Evolutionary conservation across 306 rosid species (phyloP).

Genomic region (Mimosa bimucronata): DNA sequence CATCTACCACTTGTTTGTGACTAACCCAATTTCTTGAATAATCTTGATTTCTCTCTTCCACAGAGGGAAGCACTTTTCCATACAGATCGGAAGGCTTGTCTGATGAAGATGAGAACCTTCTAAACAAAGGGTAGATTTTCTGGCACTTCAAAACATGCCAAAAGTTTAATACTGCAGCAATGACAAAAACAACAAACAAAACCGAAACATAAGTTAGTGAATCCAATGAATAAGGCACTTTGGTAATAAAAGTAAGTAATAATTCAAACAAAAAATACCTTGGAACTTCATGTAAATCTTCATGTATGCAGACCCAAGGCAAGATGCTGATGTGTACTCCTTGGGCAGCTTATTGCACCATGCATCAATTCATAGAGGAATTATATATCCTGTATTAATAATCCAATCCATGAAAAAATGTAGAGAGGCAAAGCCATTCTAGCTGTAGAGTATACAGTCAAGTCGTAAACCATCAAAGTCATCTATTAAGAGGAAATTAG

Average conservation of each 20-base stretch:
- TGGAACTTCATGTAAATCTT: conserved; percentile 54
- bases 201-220: background rate
- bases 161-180: conserved; percentile 51
- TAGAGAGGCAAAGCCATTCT: too few relatives aligned
- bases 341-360: background rate
- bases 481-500: too few relatives aligned
- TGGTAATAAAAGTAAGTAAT: background rate
- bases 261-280: conserved; percentile 44
- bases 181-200: background rate
- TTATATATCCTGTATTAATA: background rate
- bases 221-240: conserved; percentile 3
- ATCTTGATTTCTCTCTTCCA: conserved; percentile 36
- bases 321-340: conserved; percentile 4
- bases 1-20: conserved; percentile 54
- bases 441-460: too few relatives aligned
- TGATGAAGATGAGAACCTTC: conserved; percentile 48
- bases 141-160: conserved; percentile 44
- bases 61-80: conserved; percentile 40
- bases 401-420: background rate
- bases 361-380: conserved; percentile 11
- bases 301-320: conserved; percentile 44
- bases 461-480: too few relatives aligned
- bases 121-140: conserved; percentile 34
- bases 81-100: conserved; percentile 53
- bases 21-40: conserved; percentile 43